phyloP scores from a whole-genome alignment of 441 rosid species.

The Raphanus hybrid region DNA sequence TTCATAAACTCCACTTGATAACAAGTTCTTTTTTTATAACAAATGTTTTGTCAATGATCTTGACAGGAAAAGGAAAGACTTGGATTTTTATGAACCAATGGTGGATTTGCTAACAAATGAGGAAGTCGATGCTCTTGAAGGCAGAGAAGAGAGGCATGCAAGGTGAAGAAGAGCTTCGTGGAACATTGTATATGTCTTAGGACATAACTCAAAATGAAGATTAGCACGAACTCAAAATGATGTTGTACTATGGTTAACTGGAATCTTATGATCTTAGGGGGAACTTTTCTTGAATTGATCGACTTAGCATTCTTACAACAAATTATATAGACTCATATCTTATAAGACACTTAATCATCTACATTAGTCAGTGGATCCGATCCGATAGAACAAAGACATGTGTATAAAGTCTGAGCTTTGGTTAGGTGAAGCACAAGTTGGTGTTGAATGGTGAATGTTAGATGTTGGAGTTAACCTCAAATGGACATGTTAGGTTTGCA shows the following conservation, averaged over 20 bases:
- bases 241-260: too few relatives aligned
- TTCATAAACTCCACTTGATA: conserved; percentile 12
- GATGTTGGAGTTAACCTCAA: conserved; percentile 22
- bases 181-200: too few relatives aligned
- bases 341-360: conserved; percentile 13
- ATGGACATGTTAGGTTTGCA: conserved; percentile 34
- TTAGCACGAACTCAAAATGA: conserved; percentile 2
- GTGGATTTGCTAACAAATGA: conserved; percentile 80
- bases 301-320: conserved; percentile 11
- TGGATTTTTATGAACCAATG: conserved; percentile 79
- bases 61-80: conserved; percentile 89
- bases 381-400: not conserved
- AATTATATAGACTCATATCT: not conserved
- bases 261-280: not conserved
- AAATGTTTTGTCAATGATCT: not conserved
- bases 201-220: conserved; percentile 2
- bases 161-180: conserved; percentile 39
- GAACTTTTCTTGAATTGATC: not conserved
- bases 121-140: conserved; percentile 86
- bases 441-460: conserved; percentile 22
- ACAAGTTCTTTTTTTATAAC: not conserved
- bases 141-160: conserved; percentile 67
- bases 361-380: not conserved
- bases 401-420: not conserved
- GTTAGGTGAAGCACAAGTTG: conserved; percentile 29